Percentiles rank a stretch among this genome's conserved stretches.
Evolutionary conservation across 1,284 basidiomycete genomes (phyloP).

Genomic region (Cutaneotrichosporon arboriforme): DNA sequence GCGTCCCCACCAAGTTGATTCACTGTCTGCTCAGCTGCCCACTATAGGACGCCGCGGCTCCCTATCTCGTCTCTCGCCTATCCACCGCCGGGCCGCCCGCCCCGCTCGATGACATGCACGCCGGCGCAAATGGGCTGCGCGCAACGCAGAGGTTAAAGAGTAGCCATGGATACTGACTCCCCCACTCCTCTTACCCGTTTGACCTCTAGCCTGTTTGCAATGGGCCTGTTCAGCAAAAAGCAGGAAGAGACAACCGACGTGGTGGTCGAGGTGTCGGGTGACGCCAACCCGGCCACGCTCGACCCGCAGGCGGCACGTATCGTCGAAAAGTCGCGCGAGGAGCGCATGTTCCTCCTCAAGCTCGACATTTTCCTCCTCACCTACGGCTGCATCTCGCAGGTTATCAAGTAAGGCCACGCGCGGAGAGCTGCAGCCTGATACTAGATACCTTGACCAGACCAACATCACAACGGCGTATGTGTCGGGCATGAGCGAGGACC

Average conservation of each 20-base stretch:
- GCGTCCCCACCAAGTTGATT: too few species aligned
- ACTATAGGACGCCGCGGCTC: too few species aligned
- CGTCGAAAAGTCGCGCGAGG: constrained; percentile 25
- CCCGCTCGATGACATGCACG: too few species aligned
- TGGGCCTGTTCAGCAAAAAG: constrained; percentile 3
- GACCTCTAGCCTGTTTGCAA: neutral
- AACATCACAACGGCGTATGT: constrained; percentile 50
- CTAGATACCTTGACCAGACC: constrained; percentile 18
- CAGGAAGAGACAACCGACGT: neutral
- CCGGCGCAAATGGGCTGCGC: too few species aligned
- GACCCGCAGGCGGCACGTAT: constrained; percentile 14
- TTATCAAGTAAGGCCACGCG: neutral
- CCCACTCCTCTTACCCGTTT: too few species aligned
- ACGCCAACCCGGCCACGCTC: constrained; percentile 7
- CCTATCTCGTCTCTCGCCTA: too few species aligned
- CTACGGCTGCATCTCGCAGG: constrained; percentile 24
- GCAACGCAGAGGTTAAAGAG: too few species aligned
- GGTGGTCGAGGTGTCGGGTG: neutral
- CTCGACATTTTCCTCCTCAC: constrained; percentile 35
- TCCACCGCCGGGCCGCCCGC: too few species aligned
- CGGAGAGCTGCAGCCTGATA: constrained; percentile 1
- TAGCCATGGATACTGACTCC: too few species aligned
- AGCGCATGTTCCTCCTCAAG: constrained; percentile 32
- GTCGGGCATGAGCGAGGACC: constrained; percentile 74
- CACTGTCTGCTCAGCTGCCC: too few species aligned